Percentiles rank a stretch among this genome's conserved stretches.
Evolutionary conservation across 2,329 filamentous ascomycete species (phyloP).

Genomic region (Pyrenophora graminea): DNA sequence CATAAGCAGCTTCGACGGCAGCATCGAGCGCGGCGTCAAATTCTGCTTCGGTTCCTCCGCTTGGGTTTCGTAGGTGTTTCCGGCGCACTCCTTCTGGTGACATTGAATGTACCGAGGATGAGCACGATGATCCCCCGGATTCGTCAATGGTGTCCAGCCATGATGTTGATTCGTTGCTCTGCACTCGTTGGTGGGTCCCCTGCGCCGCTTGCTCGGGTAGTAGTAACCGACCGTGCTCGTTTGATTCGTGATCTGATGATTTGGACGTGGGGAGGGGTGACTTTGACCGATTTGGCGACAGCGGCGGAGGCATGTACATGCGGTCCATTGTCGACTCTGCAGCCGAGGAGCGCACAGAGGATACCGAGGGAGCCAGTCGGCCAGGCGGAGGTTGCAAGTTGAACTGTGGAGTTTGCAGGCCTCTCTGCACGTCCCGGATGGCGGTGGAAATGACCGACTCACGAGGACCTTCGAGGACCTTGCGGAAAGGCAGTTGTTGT

Average conservation of each 20-base stretch:
- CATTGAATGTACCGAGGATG: slow-evolving; percentile 79
- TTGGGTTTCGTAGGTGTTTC: slow-evolving; percentile 70
- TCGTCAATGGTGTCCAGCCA: slow-evolving; percentile 96
- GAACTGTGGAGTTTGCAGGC: slow-evolving; percentile 37
- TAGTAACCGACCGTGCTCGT: slow-evolving; percentile 22
- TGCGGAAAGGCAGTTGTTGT: slow-evolving; percentile 42
- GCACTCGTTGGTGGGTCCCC: slow-evolving; percentile 52
- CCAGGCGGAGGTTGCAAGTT: slow-evolving; percentile 43
- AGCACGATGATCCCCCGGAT: slow-evolving; percentile 74
- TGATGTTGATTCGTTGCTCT: slow-evolving; percentile 80
- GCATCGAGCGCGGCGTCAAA: slow-evolving; percentile 94
- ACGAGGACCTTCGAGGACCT: slow-evolving; percentile 30
- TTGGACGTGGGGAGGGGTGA: slow-evolving; percentile 48
- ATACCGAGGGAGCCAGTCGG: slow-evolving; percentile 24
- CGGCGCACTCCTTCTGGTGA: slow-evolving; percentile 71
- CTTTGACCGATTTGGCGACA: slow-evolving; percentile 66
- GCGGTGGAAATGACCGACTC: slow-evolving; percentile 49
- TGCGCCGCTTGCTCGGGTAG: slow-evolving; percentile 28
- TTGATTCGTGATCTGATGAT: slow-evolving; percentile 25
- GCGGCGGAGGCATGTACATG: slow-evolving; percentile 69
- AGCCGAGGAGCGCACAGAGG: slow-evolving; percentile 19
- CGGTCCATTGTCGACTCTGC: slow-evolving; percentile 58
- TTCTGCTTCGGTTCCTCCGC: slow-evolving; percentile 79
- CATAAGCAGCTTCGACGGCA: slow-evolving; percentile 93
- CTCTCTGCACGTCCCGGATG: slow-evolving; percentile 48